Evolutionary conservation across 805 yeast genomes (phyloP).

Genomic region (Candida berthetii): DNA sequence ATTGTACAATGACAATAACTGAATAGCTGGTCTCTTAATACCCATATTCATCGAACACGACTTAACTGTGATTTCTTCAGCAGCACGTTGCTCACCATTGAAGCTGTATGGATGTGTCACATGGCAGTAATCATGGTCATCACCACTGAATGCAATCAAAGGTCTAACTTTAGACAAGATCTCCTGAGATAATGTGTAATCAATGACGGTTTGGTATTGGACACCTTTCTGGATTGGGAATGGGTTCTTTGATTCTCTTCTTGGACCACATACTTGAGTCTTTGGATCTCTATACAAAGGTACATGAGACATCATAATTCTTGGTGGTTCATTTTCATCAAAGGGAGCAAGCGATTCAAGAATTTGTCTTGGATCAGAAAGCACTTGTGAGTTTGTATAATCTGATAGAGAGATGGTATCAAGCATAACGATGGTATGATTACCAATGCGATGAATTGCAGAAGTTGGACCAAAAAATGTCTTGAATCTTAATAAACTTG

Average conservation of each 20-base stretch:
- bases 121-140: conserved; percentile 95
- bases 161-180: conserved; percentile 62
- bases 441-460: conserved; percentile 43
- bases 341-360: conserved; percentile 30
- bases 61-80: conserved; percentile 82
- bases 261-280: conserved; percentile 63
- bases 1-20: conserved; percentile 62
- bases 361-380: conserved; percentile 43
- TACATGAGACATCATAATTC: conserved; percentile 77
- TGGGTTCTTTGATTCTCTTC: conserved; percentile 57
- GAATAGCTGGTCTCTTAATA: conserved; percentile 77
- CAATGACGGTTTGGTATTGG: conserved; percentile 90
- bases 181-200: conserved; percentile 48
- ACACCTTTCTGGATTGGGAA: conserved; percentile 72
- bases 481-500: conserved; percentile 56
- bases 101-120: conserved; percentile 41
- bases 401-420: conserved; percentile 84
- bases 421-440: conserved; percentile 68
- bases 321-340: conserved; percentile 36
- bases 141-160: conserved; percentile 74
- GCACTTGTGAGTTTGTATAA: conserved; percentile 36
- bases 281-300: conserved; percentile 73
- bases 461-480: conserved; percentile 69
- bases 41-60: conserved; percentile 94
- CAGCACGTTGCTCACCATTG: conserved; percentile 20